Conservation (phyloP, 257 asterid genomes). For the Ehretia macrophylla region DNA sequence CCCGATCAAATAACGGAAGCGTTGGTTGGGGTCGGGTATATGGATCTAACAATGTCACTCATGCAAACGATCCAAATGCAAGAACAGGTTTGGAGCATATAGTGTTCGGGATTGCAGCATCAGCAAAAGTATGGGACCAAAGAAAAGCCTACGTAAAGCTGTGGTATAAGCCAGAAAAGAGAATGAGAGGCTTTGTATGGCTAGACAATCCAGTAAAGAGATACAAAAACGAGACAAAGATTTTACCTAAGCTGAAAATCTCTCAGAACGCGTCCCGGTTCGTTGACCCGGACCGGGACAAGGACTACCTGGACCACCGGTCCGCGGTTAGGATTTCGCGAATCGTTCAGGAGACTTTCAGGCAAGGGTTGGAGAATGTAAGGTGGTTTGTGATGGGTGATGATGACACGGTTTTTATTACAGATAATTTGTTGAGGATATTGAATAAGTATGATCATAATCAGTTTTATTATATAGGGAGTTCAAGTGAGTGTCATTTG, state of each 20-base stretch:
- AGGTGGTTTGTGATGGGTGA: constrained; percentile 96
- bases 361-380: constrained; percentile 48
- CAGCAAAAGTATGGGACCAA: constrained; percentile 12
- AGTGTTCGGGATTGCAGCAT: constrained; percentile 24
- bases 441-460: constrained; percentile 76
- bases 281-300: constrained; percentile 44
- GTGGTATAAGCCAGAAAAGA: constrained; percentile 60
- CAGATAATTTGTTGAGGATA: constrained; percentile 72
- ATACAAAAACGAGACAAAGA: constrained; percentile 18
- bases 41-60: too few relatives aligned
- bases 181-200: constrained; percentile 76
- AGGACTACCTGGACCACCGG: constrained; percentile 73
- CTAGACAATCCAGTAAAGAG: constrained; percentile 46
- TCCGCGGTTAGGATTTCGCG: constrained; percentile 77
- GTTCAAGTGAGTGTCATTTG: constrained; percentile 81
- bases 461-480: constrained; percentile 78
- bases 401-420: constrained; percentile 76
- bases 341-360: constrained; percentile 70
- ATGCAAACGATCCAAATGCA: neutral
- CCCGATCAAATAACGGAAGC: neutral
- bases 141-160: constrained; percentile 22
- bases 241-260: constrained; percentile 51
- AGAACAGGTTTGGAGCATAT: constrained; percentile 14
- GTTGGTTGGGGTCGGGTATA: neutral
- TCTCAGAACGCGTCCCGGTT: constrained; percentile 61